A percentile compares a stretch with the other conserved stretches of the same genome.
Evolutionary conservation across 1,139 yeast species (phyloP).

Genomic region (Nakaseomyces glabratus): DNA sequence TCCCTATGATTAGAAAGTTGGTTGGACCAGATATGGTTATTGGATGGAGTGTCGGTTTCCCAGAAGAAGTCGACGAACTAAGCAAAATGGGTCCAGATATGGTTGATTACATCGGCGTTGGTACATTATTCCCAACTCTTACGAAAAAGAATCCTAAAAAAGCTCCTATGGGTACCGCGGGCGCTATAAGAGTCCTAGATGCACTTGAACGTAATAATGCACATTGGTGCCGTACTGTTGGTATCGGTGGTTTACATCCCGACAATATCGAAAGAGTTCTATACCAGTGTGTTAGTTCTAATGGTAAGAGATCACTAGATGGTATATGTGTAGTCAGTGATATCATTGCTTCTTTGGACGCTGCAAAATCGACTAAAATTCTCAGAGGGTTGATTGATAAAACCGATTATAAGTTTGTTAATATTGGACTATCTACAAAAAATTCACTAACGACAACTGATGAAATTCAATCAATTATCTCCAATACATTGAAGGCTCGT

Average conservation of each 20-base stretch:
- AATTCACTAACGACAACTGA: constrained; percentile 8
- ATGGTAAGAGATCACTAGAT: constrained; percentile 45
- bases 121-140: constrained; percentile 65
- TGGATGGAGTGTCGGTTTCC: constrained; percentile 66
- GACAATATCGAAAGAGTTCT: constrained; percentile 51
- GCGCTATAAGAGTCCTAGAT: constrained; percentile 48
- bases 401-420: constrained; percentile 12
- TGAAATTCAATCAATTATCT: constrained; percentile 13
- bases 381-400: constrained; percentile 19
- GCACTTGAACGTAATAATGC: constrained; percentile 37
- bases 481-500: constrained; percentile 15
- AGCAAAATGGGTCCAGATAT: constrained; percentile 39
- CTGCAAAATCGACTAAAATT: constrained; percentile 44
- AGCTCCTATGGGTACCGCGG: constrained; percentile 56
- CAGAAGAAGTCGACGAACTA: constrained; percentile 50
- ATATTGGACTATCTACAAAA: constrained; percentile 6
- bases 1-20: constrained; percentile 47
- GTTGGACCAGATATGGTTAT: constrained; percentile 68
- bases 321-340: constrained; percentile 86
- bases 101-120: constrained; percentile 82
- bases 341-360: constrained; percentile 61
- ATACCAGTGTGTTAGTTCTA: constrained; percentile 36
- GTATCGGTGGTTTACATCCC: constrained; percentile 80
- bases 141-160: constrained; percentile 58
- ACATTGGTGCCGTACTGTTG: constrained; percentile 48